Conservation (phyloP, 768 basidiomycete species). For the Dentipellis sp. region DNA sequence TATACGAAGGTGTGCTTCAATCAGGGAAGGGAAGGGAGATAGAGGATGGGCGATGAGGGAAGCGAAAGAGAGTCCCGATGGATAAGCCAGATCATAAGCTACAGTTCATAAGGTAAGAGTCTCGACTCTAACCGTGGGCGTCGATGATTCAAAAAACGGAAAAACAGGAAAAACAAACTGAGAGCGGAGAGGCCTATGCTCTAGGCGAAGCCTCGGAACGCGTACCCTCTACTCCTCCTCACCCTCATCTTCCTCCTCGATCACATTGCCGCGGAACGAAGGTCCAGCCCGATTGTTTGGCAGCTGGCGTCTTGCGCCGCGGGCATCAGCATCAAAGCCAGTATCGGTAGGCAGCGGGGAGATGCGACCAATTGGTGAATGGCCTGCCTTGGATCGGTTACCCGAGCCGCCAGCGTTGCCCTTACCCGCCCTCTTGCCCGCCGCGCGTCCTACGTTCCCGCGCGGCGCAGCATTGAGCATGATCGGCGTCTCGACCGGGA, state of each 20-base stretch:
- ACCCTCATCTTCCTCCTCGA: conserved; percentile 82
- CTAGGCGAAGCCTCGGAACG: neutral
- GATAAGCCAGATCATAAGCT: neutral
- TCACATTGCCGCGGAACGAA: conserved; percentile 55
- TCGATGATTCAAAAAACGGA: neutral
- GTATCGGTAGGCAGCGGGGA: conserved; percentile 53
- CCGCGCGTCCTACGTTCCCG: conserved; percentile 7
- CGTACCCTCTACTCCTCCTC: conserved; percentile 45
- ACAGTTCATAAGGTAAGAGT: neutral
- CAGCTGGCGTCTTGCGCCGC: conserved; percentile 58
- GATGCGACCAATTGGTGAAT: conserved; percentile 50
- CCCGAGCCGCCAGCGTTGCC: conserved; percentile 9
- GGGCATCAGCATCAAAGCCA: conserved; percentile 32
- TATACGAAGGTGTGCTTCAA: too few species aligned
- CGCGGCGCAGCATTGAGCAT: conserved; percentile 23
- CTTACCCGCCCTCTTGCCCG: conserved; percentile 8
- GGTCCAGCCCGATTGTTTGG: conserved; percentile 51
- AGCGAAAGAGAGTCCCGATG: too few species aligned
- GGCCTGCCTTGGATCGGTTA: conserved; percentile 38
- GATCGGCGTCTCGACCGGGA: conserved; percentile 3
- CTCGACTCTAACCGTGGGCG: neutral
- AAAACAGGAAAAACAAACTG: neutral
- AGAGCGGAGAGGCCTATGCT: too few species aligned
- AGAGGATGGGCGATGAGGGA: too few species aligned
- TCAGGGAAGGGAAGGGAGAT: too few species aligned